These are phyloP conservation scores for Neurospora sp. DNA, from an alignment of 495 filamentous ascomycete species.

Conservation along the genomic window DNA sequence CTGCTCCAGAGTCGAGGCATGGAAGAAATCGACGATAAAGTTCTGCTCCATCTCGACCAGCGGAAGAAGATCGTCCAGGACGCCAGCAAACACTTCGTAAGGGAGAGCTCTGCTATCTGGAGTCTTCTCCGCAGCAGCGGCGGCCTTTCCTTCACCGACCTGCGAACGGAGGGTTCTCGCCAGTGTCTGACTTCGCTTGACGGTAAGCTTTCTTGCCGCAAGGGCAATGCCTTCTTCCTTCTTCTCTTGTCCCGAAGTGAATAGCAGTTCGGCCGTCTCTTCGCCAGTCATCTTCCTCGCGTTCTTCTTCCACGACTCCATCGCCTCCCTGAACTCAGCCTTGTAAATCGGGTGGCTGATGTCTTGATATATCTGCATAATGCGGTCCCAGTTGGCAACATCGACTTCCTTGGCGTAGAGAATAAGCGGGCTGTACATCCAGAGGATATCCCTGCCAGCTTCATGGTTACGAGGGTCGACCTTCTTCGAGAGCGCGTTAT, in stretches of 20 bases:
- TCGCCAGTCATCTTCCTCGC: conserved; percentile 70
- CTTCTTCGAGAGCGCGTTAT: conserved; percentile 42
- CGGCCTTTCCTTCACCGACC: conserved; percentile 50
- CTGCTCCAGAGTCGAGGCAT: conserved; percentile 65
- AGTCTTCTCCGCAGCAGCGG: conserved; percentile 47
- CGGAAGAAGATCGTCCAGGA: conserved; percentile 65
- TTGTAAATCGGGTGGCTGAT: conserved; percentile 67
- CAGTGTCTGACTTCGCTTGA: conserved; percentile 71
- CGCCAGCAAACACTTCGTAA: conserved; percentile 74
- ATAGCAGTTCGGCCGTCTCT: conserved; percentile 70
- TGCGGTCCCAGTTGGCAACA: conserved; percentile 62
- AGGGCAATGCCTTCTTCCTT: conserved; percentile 58
- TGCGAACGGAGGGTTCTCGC: conserved; percentile 69
- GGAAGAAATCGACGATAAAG: conserved; percentile 89
- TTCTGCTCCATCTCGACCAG: conserved; percentile 88
- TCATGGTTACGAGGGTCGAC: conserved; percentile 45
- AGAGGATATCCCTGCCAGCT: conserved; percentile 47
- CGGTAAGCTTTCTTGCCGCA: conserved; percentile 81
- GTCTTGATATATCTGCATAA: conserved; percentile 71
- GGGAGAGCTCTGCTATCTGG: conserved; percentile 58
- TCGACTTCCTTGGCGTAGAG: conserved; percentile 81
- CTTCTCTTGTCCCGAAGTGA: conserved; percentile 81
- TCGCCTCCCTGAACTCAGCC: conserved; percentile 70
- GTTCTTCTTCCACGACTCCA: conserved; percentile 71
- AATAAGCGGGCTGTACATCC: conserved; percentile 75